Base-by-base conservation (phyloP, 2,329 filamentous ascomycete genomes). In the Pleoardoris graminearum region DNA sequence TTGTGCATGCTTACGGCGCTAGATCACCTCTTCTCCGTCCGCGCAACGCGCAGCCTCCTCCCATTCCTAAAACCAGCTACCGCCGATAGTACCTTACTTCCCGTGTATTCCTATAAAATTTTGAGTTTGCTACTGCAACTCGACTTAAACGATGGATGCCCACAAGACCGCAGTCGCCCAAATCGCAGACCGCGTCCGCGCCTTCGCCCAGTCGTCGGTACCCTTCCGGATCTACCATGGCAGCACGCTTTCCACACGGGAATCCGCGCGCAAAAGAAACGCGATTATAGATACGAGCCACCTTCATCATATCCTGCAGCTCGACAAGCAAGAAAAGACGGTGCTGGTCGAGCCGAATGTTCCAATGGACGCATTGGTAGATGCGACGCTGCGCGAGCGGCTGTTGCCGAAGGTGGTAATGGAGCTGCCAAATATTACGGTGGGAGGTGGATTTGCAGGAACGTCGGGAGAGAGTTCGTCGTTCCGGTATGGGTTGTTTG, bases 361-460 rank as follows among this genome's bases (percentile, higher is more conserved):
- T 3, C 77, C 84, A 0, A 89, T 89, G 85, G 85, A 87, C 53
- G 73, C 74, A 0, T 76, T 89, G 1, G 80, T 88, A 0, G 77
- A 81, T 48, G 82, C 79, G 1, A 85, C 85, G 0, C 61, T 85
- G 41, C 68, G 72, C 4, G 65, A 82, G 43, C 81, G 81, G 0
- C 73, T 89, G 0, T 70, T 89, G 1, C 85, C 81, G 1, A 81
- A 80, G 0, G 85, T 89, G 0, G 85, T 89, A 3, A 88, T 88
- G 82, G 86, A 89, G 61, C 86, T 89, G 44, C 85, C 85, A 0
- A 85, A 85, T 0, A 89, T 89, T 56, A 89, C 86, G 0, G 82
- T 81, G 0, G 86, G 86, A 12, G 86, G 86, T 2, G 85, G 84
- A 0, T 89, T 86, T 64, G 79, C 84, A 0, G 86, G 86, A 1